phyloP scores from a whole-genome alignment of 148 eudicot genomes.

The Spergularia marina region DNA sequence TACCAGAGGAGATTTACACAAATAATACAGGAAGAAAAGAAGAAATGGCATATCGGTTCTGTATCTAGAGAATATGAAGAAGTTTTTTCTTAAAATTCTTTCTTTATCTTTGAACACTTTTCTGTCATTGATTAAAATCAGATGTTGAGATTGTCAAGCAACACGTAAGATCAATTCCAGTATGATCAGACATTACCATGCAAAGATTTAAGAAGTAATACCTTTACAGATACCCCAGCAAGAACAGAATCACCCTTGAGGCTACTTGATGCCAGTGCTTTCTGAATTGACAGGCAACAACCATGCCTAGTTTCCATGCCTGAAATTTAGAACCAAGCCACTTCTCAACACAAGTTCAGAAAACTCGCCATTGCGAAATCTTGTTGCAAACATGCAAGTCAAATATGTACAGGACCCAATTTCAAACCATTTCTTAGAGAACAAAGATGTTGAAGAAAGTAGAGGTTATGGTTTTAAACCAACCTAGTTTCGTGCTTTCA shows the following conservation, averaged over 20 bases:
- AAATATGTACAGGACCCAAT: background rate
- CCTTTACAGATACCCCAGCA: conserved; percentile 62
- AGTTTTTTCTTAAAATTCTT: no score
- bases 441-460: background rate
- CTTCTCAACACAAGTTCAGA: background rate
- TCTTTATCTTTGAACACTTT: no score
- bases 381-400: background rate
- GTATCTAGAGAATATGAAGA: no score
- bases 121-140: no score
- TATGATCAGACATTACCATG: background rate
- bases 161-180: background rate
- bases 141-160: no score
- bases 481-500: conserved; percentile 80
- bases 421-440: background rate
- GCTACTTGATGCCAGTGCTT: conserved; percentile 50
- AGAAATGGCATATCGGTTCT: no score
- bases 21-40: no score
- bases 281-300: conserved; percentile 67
- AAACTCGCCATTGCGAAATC: background rate
- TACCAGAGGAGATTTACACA: no score
- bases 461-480: background rate
- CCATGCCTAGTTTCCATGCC: conserved; percentile 89
- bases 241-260: conserved; percentile 52
- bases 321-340: conserved; percentile 22
- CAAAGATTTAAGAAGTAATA: conserved; percentile 18